Evolutionary conservation across 345 rosid species (phyloP).

Genomic region (Brassica juncea): DNA sequence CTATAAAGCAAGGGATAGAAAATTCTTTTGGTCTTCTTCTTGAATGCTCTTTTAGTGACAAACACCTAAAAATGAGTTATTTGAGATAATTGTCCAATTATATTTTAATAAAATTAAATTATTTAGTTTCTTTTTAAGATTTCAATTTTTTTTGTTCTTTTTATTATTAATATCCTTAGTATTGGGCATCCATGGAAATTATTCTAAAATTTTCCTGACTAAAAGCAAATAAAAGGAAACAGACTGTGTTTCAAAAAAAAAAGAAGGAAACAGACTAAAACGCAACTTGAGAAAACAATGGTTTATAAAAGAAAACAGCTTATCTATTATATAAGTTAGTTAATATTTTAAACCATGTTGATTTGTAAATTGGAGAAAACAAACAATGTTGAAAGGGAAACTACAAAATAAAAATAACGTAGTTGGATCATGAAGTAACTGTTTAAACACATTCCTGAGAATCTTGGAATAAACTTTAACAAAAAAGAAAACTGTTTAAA

Average conservation of each 20-base stretch:
- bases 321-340: background rate
- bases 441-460: slow-evolving; percentile 7
- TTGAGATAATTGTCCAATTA: too few species aligned
- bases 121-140: background rate
- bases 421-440: slow-evolving; percentile 14
- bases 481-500: background rate
- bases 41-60: too few species aligned
- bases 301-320: background rate
- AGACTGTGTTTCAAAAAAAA: too few species aligned
- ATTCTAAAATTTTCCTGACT: background rate
- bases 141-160: background rate
- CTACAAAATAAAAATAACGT: background rate
- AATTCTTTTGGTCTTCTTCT: too few species aligned
- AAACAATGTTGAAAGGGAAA: slow-evolving; percentile 3
- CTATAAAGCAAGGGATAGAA: too few species aligned
- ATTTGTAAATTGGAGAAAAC: background rate
- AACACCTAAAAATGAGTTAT: too few species aligned
- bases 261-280: background rate
- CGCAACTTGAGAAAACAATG: background rate
- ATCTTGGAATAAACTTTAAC: background rate
- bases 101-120: background rate
- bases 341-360: slow-evolving; percentile 9
- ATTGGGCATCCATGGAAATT: background rate
- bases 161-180: background rate
- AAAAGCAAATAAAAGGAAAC: too few species aligned